These are phyloP conservation scores for Neoboletus subvelutipes DNA, from an alignment of 768 basidiomycete genomes.

Conservation along the genomic window DNA sequence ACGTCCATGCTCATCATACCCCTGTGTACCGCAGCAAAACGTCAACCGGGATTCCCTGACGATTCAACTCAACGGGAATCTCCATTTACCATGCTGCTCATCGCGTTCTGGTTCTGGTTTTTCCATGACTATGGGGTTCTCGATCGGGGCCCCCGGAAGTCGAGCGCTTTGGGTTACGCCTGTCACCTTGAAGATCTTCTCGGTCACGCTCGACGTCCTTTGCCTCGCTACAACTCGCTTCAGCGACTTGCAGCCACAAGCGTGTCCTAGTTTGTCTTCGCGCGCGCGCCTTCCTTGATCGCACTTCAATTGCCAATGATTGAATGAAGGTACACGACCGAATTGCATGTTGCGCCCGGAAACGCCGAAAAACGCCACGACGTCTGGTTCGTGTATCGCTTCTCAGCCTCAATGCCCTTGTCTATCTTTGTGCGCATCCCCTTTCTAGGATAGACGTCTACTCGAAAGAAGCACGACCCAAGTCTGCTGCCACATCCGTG, in stretches of 20 bases:
- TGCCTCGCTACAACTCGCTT: neutral
- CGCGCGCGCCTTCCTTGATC: neutral
- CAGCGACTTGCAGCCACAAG: conserved; percentile 1
- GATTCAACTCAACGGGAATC: conserved; percentile 7
- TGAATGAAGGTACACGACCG: neutral
- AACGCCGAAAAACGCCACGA: neutral
- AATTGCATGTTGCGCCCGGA: neutral
- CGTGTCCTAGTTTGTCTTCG: neutral
- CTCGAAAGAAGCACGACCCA: conserved; percentile 1
- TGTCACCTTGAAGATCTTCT: conserved; percentile 9
- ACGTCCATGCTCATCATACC: neutral
- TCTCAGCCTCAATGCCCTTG: conserved; percentile 10
- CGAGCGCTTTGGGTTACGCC: neutral
- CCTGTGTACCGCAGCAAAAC: conserved; percentile 7
- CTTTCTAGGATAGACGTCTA: neutral
- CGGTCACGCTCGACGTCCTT: neutral
- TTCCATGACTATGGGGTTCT: neutral
- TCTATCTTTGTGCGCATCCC: conserved; percentile 1
- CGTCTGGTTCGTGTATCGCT: neutral
- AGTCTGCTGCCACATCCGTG: conserved; percentile 10
- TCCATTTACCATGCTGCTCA: neutral
- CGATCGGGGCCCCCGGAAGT: neutral
- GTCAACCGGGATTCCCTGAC: neutral
- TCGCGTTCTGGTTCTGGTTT: neutral
- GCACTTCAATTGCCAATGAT: conserved; percentile 2